phyloP scores from a whole-genome alignment of 257 asterid genomes.

The Solanum habrochaites region DNA sequence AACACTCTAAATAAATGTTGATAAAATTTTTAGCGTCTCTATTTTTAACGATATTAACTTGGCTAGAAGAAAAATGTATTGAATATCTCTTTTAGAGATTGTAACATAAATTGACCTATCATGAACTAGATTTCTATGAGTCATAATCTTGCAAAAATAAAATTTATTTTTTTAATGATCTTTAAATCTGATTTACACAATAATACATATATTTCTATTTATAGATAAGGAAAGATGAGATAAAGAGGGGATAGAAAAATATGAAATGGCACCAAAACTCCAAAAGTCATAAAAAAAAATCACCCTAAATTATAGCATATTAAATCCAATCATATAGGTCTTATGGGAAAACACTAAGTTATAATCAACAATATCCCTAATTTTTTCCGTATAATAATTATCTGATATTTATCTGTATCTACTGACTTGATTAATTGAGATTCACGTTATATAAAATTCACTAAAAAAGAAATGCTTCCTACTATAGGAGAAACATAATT shows the following conservation, averaged over 20 bases:
- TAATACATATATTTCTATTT: not conserved
- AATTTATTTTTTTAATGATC: not conserved
- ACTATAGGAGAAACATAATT: not conserved
- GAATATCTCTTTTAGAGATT: not conserved
- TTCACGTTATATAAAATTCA: not conserved
- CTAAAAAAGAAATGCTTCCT: not conserved
- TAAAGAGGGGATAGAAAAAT: not conserved
- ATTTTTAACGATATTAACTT: no score
- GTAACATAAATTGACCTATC: not conserved
- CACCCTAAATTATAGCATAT: not conserved
- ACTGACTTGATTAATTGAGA: not conserved
- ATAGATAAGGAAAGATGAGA: not conserved
- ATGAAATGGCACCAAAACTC: not conserved
- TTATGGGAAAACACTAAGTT: not conserved
- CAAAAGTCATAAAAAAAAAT: not conserved
- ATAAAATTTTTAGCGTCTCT: not conserved
- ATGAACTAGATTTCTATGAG: not conserved
- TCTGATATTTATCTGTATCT: fast-evolving
- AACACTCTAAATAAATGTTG: no score
- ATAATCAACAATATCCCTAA: not conserved
- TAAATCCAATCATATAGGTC: not conserved
- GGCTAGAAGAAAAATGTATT: not conserved
- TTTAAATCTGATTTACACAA: not conserved
- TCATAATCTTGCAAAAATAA: not conserved
- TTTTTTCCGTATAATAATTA: not conserved